phyloP scores from a whole-genome alignment of 1,284 basidiomycete genomes.

The Ustilago bromivora region DNA sequence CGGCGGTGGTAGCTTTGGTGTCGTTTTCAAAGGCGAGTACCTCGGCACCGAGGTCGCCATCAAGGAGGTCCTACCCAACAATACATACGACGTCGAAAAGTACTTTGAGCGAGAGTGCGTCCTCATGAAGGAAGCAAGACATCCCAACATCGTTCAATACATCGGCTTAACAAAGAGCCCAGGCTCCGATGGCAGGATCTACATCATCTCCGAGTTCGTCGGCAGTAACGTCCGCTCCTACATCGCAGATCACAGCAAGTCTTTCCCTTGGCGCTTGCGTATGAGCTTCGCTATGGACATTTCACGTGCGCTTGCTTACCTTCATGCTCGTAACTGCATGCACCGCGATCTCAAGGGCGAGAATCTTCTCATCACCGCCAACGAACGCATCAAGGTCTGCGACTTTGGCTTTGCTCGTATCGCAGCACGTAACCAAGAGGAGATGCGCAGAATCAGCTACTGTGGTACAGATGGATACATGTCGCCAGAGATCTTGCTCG shows the following conservation, averaged over 20 bases:
- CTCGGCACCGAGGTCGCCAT: conserved; percentile 95
- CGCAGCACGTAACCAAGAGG: conserved; percentile 88
- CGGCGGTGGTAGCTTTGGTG: conserved; percentile 65
- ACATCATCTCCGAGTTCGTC: conserved; percentile 67
- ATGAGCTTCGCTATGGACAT: conserved; percentile 95
- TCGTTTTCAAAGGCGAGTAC: conserved; percentile 78
- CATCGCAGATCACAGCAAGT: conserved; percentile 61
- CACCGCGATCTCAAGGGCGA: conserved; percentile 91
- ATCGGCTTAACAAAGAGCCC: conserved; percentile 91
- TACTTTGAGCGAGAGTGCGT: conserved; percentile 98
- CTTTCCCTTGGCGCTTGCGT: conserved; percentile 73
- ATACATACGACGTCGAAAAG: conserved; percentile 89
- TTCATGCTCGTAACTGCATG: conserved; percentile 84
- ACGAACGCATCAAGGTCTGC: conserved; percentile 93
- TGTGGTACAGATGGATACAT: conserved; percentile 85
- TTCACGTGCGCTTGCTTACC: conserved; percentile 91
- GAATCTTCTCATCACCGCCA: conserved; percentile 92
- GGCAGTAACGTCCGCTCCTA: conserved; percentile 61
- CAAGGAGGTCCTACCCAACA: conserved; percentile 91
- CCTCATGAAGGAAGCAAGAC: conserved; percentile 90
- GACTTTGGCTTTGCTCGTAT: conserved; percentile 95
- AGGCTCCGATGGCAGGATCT: conserved; percentile 77
- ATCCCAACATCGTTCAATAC: conserved; percentile 94
- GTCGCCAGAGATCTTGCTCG: conserved; percentile 88
- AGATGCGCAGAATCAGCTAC: conserved; percentile 90